Percentiles rank a stretch among this genome's conserved stretches.
These are phyloP conservation scores for Nepenthes mirabilis DNA, from an alignment of 148 eudicot genomes.

Conservation along the genomic window DNA sequence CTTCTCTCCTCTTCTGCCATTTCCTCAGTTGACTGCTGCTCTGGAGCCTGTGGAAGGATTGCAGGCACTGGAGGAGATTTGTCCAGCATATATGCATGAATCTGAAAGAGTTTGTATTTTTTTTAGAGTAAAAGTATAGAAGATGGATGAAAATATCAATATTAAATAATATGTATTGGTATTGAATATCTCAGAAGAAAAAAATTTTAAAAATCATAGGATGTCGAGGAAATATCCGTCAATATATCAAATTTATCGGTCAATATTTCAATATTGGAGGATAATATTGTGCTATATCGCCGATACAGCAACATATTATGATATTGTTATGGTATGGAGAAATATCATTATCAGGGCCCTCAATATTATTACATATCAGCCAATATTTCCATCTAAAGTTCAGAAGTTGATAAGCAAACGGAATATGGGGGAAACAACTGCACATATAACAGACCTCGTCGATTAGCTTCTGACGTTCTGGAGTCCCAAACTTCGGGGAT, in stretches of 20 bases:
- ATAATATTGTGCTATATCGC: too few relatives aligned
- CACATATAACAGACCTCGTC: constrained; percentile 56
- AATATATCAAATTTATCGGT: too few relatives aligned
- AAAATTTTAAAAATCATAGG: too few relatives aligned
- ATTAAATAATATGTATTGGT: too few relatives aligned
- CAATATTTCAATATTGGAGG: too few relatives aligned
- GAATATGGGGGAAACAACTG: background rate
- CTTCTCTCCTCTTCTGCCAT: constrained; percentile 12
- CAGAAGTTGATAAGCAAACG: background rate
- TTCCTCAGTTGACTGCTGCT: constrained; percentile 21
- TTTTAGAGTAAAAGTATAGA: background rate
- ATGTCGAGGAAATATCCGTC: too few relatives aligned
- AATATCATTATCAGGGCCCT: too few relatives aligned
- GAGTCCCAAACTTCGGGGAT: constrained; percentile 66
- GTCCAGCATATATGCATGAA: constrained; percentile 89
- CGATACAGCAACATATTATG: too few relatives aligned
- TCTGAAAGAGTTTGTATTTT: constrained; percentile 24
- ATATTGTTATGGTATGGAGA: too few relatives aligned
- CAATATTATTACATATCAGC: too few relatives aligned
- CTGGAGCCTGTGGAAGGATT: constrained; percentile 26
- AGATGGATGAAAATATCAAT: background rate
- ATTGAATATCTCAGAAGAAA: too few relatives aligned
- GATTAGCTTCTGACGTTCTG: constrained; percentile 85
- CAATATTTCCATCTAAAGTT: background rate
- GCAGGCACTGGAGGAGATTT: constrained; percentile 76